Evolutionary conservation across 2,329 filamentous ascomycete genomes (phyloP), one percentile per base, ranked within the genome.

Genomic region (Falciphora oryzae): DNA sequence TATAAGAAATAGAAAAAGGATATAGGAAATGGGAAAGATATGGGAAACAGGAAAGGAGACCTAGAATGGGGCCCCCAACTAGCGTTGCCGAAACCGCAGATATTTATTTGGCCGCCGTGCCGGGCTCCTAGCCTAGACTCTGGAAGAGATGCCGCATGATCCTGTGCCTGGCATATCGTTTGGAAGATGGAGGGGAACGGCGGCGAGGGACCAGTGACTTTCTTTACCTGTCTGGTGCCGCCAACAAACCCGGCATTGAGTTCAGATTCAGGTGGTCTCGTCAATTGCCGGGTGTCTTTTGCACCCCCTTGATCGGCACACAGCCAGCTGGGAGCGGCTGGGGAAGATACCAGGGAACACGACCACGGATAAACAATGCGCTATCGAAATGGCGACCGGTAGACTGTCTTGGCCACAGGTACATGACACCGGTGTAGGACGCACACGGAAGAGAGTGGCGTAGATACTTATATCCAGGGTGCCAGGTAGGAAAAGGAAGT

Each of bases 191-290:
- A 53, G 22, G 22, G 44, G 38, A 44, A 64, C 29, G 22, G 28
- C 28, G 27, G 61, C 32, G 65, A 44, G 25, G 53, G 29, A 64
- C 28, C 50, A 57, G 38, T 16, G 25, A 59, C 32, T 59, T 63
- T 28, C 61, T 65, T 68, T 69, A 65, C 67, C 68, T 66, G 66
- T 69, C 68, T 70, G 65, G 65, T 66, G 65, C 66, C 65, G 66
- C 65, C 63, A 69, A 69, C 69, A 56, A 58, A 44, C 29, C 35
- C 27, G 62, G 57, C 22, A 13, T 53, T 22, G 57, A 18, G 14
- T 25, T 59, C 57, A 59, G 29, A 28, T n/a, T 13, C 25, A 14
- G 32, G 35, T 44, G 27, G 32, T 35, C 4, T 53, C 18, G 22
- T 11, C 7, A 53, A n/a, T 53, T 53, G 44, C 22, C 22, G 44